Percentiles rank a stretch among this genome's conserved stretches.
Conservation (phyloP, 345 rosid species). For the Boechera retrofracta region DNA sequence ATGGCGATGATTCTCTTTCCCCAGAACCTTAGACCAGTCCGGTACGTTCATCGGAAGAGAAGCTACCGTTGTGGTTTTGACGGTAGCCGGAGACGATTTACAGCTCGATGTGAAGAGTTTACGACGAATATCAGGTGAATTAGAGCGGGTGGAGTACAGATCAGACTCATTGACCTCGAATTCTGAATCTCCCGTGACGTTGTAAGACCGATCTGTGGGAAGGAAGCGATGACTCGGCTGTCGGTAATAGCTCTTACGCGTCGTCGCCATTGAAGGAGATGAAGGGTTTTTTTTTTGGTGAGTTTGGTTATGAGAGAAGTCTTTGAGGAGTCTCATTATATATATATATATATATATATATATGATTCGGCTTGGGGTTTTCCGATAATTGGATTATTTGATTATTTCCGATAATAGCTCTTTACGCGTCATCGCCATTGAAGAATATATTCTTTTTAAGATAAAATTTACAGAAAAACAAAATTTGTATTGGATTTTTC, state of each 20-base stretch:
- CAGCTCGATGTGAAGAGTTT: not conserved
- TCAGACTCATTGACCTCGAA: constrained; percentile 47
- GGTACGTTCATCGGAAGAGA: constrained; percentile 43
- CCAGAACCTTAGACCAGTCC: constrained; percentile 46
- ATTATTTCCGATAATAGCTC: too few species aligned
- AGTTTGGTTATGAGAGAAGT: constrained; percentile 7
- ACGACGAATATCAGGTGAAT: constrained; percentile 25
- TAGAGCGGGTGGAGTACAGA: constrained; percentile 25
- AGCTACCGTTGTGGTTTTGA: not conserved
- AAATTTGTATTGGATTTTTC: too few species aligned
- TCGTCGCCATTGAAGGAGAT: constrained; percentile 51
- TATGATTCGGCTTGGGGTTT: too few species aligned
- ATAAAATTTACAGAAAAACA: too few species aligned
- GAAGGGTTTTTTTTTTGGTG: not conserved
- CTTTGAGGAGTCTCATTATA: not conserved
- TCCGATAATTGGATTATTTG: too few species aligned
- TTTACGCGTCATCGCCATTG: too few species aligned
- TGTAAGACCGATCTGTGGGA: constrained; percentile 34
- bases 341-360: too few species aligned
- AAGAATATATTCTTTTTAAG: too few species aligned
- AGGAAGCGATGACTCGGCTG: constrained; percentile 53
- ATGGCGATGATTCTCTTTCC: constrained; percentile 26
- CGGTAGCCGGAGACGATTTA: not conserved
- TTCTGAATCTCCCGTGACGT: constrained; percentile 10
- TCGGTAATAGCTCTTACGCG: constrained; percentile 45